Conservation (phyloP, 306 rosid species). For the Trifolium repens region DNA sequence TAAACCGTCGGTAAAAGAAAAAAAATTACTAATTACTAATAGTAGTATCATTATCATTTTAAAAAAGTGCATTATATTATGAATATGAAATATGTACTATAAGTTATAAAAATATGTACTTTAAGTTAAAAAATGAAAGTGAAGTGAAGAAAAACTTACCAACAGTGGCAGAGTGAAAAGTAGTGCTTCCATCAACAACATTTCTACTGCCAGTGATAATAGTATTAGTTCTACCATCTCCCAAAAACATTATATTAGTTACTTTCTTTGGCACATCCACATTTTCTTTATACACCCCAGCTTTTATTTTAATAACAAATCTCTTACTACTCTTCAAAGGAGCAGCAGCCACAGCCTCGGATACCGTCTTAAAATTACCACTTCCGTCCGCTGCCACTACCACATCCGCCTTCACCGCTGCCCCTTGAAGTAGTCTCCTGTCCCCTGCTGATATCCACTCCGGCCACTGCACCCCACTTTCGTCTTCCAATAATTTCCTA, state of each 20-base stretch:
- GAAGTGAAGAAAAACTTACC: conserved; percentile 50
- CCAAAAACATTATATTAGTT: conserved; percentile 76
- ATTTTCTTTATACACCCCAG: conserved; percentile 75
- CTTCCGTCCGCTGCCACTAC: conserved; percentile 90
- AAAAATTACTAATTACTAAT: no score
- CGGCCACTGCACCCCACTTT: conserved; percentile 59
- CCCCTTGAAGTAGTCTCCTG: conserved; percentile 64
- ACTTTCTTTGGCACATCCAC: conserved; percentile 77
- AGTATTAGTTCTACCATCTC: conserved; percentile 69
- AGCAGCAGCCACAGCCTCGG: conserved; percentile 79
- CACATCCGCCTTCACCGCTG: conserved; percentile 53
- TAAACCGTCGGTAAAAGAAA: no score
- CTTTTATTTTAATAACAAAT: conserved; percentile 70
- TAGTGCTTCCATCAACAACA: conserved; percentile 91
- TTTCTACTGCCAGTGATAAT: conserved; percentile 76
- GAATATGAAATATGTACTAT: background rate
- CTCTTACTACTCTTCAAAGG: conserved; percentile 67
- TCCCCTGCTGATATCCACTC: conserved; percentile 75
- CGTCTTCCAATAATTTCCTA: conserved; percentile 43
- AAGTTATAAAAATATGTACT: background rate
- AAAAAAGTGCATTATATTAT: background rate
- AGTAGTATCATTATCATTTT: no score
- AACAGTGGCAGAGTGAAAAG: conserved; percentile 89
- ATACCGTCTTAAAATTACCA: conserved; percentile 72
- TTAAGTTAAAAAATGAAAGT: background rate